phyloP scores from a whole-genome alignment of 495 filamentous ascomycete species.

The Tuber indicum region DNA sequence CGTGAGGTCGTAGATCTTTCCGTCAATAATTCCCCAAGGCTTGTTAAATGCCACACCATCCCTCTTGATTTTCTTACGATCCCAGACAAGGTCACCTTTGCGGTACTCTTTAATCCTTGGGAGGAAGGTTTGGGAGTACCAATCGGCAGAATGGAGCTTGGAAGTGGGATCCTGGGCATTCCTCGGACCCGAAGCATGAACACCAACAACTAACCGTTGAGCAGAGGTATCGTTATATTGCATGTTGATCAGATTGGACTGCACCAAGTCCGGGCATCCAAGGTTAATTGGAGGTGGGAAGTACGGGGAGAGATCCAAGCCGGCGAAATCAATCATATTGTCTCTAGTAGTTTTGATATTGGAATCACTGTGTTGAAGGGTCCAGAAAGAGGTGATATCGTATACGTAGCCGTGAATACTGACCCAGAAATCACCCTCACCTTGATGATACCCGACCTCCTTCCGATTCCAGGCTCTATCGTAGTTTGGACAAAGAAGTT shows the following conservation, averaged over 20 bases:
- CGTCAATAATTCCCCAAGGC: conserved; percentile 70
- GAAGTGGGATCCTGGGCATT: conserved; percentile 50
- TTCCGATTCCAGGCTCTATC: conserved; percentile 79
- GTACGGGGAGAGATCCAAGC: conserved; percentile 72
- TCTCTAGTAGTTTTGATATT: conserved; percentile 54
- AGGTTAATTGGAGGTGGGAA: conserved; percentile 72
- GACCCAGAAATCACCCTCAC: conserved; percentile 74
- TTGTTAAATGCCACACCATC: conserved; percentile 62
- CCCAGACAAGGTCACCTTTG: conserved; percentile 76
- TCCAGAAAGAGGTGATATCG: conserved; percentile 76
- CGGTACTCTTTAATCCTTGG: conserved; percentile 77
- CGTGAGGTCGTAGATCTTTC: conserved; percentile 77
- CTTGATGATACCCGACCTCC: conserved; percentile 66
- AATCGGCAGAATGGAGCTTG: conserved; percentile 56
- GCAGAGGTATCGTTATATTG: conserved; percentile 51
- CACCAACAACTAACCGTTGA: conserved; percentile 46
- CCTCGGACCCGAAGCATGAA: conserved; percentile 62
- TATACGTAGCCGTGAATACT: conserved; percentile 85
- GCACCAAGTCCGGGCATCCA: conserved; percentile 63
- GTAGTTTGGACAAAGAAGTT: conserved; percentile 78
- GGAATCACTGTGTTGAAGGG: conserved; percentile 66
- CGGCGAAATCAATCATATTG: conserved; percentile 69
- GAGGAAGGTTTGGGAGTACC: conserved; percentile 70
- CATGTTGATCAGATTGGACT: conserved; percentile 50
- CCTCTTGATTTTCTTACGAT: conserved; percentile 50